Evolutionary conservation across 495 filamentous ascomycete genomes (phyloP).

Genomic region (Hypoxylon fragiforme): DNA sequence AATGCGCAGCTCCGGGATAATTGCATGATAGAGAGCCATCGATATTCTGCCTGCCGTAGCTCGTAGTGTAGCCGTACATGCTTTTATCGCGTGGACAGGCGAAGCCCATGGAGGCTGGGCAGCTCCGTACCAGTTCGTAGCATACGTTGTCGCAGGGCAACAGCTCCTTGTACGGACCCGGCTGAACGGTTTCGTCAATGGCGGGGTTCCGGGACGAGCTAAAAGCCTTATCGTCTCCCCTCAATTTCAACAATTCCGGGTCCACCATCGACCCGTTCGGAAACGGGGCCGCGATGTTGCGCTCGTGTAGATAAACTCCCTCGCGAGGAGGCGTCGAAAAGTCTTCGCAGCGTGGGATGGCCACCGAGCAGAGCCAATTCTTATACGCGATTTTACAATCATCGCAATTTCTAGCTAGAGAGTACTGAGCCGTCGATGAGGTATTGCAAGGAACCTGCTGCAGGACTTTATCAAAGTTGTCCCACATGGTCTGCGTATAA

Average conservation of each 20-base stretch:
- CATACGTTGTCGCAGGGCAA: conserved; percentile 85
- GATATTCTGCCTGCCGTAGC: conserved; percentile 59
- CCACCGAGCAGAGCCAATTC: conserved; percentile 90
- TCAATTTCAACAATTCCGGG: conserved; percentile 30
- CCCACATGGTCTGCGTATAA: conserved; percentile 60
- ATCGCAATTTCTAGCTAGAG: conserved; percentile 71
- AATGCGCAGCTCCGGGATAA: conserved; percentile 49
- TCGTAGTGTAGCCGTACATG: conserved; percentile 56
- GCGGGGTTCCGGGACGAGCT: conserved; percentile 65
- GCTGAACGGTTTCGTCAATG: conserved; percentile 72
- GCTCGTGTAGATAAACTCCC: conserved; percentile 58
- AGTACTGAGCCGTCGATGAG: conserved; percentile 67
- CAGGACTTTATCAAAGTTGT: conserved; percentile 78
- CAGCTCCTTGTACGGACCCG: conserved; percentile 93
- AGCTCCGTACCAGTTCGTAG: conserved; percentile 78
- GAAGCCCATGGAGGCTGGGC: conserved; percentile 79
- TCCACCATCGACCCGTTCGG: conserved; percentile 63
- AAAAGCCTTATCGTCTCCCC: conserved; percentile 32
- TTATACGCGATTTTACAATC: conserved; percentile 84
- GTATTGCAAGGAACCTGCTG: conserved; percentile 85
- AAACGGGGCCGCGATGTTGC: conserved; percentile 69
- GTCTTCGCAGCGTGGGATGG: conserved; percentile 88
- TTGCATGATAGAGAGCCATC: conserved; percentile 43
- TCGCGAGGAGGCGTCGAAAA: conserved; percentile 56
- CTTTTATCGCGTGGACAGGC: conserved; percentile 64